Evolutionary conservation across 1,284 basidiomycete genomes (phyloP).

Genomic region (Polyporus tsugae): DNA sequence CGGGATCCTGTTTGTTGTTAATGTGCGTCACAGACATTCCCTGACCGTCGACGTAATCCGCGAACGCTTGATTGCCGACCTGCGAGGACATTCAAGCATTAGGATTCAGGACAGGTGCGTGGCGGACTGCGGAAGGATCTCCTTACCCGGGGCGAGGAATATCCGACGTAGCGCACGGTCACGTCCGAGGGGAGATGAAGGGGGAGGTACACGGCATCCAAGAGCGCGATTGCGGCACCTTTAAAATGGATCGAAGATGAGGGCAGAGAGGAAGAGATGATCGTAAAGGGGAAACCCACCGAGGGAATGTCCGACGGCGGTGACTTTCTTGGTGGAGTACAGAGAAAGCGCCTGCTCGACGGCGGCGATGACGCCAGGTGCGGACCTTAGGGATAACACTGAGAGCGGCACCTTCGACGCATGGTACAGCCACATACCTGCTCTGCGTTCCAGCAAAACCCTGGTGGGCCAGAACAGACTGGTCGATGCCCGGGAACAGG

Average conservation of each 20-base stretch:
- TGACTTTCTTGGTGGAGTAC: constrained; percentile 41
- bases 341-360: constrained; percentile 42
- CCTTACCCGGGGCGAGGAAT: constrained; percentile 60
- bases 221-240: constrained; percentile 55
- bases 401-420: background rate
- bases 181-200: constrained; percentile 48
- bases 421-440: constrained; percentile 43
- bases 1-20: constrained; percentile 39
- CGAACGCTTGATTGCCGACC: constrained; percentile 68
- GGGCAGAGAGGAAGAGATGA: background rate
- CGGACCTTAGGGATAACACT: constrained; percentile 31
- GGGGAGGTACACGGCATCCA: constrained; percentile 55
- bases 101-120: no score
- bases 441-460: constrained; percentile 61
- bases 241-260: background rate
- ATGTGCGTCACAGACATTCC: constrained; percentile 45
- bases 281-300: constrained; percentile 35
- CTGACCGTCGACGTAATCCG: constrained; percentile 60
- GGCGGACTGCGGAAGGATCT: background rate
- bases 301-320: constrained; percentile 49
- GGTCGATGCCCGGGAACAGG: constrained; percentile 60
- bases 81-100: constrained; percentile 26
- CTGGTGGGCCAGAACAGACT: constrained; percentile 54
- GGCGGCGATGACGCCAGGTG: constrained; percentile 42
- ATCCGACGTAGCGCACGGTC: constrained; percentile 49